Percentiles rank a stretch among this genome's conserved stretches.
phyloP scores from a whole-genome alignment of 2,329 filamentous ascomycete genomes.

The Fusarium sp. region DNA sequence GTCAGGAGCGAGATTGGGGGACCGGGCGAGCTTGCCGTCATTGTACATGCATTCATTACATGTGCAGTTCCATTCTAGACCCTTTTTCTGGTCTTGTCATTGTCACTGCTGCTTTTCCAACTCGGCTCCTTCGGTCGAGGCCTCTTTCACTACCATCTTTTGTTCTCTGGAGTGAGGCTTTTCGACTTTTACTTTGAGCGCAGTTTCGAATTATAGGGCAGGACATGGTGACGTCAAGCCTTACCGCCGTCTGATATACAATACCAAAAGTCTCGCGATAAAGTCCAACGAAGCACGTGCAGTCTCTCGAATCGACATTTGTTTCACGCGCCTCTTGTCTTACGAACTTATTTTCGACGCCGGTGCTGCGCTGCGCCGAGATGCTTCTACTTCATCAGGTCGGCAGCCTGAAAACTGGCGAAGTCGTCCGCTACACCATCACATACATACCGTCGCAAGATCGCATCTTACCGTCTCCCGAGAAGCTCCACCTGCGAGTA shows the following conservation, averaged over 20 bases:
- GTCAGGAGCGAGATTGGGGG: conserved; percentile 37
- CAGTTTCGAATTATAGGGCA: conserved; percentile 10
- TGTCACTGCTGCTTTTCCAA: conserved; percentile 4
- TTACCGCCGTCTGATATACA: conserved; percentile 21
- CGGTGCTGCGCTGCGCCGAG: conserved; percentile 29
- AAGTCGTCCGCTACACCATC: conserved; percentile 90
- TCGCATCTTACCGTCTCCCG: conserved; percentile 87
- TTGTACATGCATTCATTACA: conserved; percentile 35
- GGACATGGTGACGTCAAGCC: conserved; percentile 45
- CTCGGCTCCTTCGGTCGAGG: conserved; percentile 32
- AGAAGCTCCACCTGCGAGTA: conserved; percentile 84
- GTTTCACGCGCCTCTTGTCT: background rate
- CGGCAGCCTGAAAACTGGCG: conserved; percentile 92
- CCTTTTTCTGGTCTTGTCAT: conserved; percentile 34
- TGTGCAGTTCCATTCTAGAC: conserved; percentile 26
- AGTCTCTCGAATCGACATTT: background rate
- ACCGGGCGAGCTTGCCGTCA: conserved; percentile 41
- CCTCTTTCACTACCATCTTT: conserved; percentile 6
- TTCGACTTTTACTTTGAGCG: background rate
- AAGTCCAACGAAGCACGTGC: conserved; percentile 21
- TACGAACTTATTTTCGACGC: background rate
- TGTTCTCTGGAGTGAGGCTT: background rate
- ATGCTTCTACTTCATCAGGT: conserved; percentile 95
- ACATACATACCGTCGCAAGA: conserved; percentile 92
- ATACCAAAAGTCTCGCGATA: background rate